Evolutionary conservation across 257 asterid species (phyloP), one percentile per base, ranked within the genome.

Genomic region (Echites panduratus): DNA sequence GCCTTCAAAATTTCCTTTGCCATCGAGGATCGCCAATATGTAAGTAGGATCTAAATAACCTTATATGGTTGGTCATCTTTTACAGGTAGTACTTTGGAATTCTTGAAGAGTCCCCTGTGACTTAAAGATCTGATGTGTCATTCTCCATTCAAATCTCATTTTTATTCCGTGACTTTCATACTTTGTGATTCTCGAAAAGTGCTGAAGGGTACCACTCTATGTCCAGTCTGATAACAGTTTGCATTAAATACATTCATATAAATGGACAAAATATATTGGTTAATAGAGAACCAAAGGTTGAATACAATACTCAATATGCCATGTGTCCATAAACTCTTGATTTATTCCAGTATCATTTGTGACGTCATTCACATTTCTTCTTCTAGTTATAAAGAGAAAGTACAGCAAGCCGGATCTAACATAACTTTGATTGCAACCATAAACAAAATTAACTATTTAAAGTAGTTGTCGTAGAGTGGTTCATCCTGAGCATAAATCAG

Each of bases 1-100:
- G 98, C 69, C 96, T 90, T 70, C 96, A 90, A 40, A 84, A 79
- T 80, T 92, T 90, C 64, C 94, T 90, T 56, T 92, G 96, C 84
- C 45, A 69, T 59, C 86, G 89, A 75, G 91, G 84, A 44, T n/a
- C 72, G 1, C 96, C 94, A 20, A 63, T 44, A 44, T 85, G 96
- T 88, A 77, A 77, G 95, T 86, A 68, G 24, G 49, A 16, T 29
- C 17, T 70, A 11, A 22, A 63, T 11, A 17, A 40, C 38, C 27
- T 41, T 6, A 29, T 17, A 27, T 38, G 16, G 52, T 13, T 85
- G 96, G 86, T 76, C n/a, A 35, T 47, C 67, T 29, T 64, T 62
- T 24, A 5, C 4, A n/a, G 14, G 66, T 29, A 9, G 9, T 40
- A 44, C 20, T 44, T 58, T 44, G 32, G 27, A 48, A 38, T 63